Base-by-base conservation (phyloP, 768 basidiomycete species). In the Daedaleopsis nitida region DNA sequence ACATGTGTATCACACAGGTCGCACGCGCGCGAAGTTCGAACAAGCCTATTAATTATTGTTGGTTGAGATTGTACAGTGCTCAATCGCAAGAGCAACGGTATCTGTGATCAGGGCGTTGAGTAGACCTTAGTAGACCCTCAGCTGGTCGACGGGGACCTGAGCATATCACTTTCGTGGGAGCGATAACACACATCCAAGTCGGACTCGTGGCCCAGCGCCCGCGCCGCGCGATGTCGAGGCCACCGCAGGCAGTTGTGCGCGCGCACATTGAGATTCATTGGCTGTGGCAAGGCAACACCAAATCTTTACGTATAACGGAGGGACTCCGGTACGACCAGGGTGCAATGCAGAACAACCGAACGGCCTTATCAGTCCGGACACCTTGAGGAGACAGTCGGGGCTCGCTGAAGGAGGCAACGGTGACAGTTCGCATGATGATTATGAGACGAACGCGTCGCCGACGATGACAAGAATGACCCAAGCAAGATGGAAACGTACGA, bases 271-370 rank as follows among this genome's bases (percentile, higher is more conserved):
- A 32, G 27, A 32, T 7, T 32, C 57, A 63, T 63, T 63, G 62
- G 62, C 4, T 43, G 39, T 19, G 52, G 47, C 21, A 57, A 63
- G 62, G 62, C 27, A 63, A 63, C 62, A 48, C 57, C 58, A 55
- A 53, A 63, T 51, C 7, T 44, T 63, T 63, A 63, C 62, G 62
- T 63, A 55, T 50, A 47, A 7, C 39, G 39, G 45, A 50, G 13
- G 49, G 52, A 23, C 16, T 8, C 42, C 54, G 54, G 54, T 37
- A 43, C 59, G 53, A 57, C 45, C 35, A 38, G 52, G 62, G 52
- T 34, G 10, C 24, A 24, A 37, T 6, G 42, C 5, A 34, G 43
- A 43, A 56, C 32, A 43, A 34, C 19, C 12, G 37, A 32, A 53
- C 34, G 44, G 45, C 55, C 51, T 47, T 52, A 62, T 57, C 56